These are phyloP conservation scores for Hydnomerulius pinastri DNA, from an alignment of 768 basidiomycete genomes.

Conservation along the genomic window DNA sequence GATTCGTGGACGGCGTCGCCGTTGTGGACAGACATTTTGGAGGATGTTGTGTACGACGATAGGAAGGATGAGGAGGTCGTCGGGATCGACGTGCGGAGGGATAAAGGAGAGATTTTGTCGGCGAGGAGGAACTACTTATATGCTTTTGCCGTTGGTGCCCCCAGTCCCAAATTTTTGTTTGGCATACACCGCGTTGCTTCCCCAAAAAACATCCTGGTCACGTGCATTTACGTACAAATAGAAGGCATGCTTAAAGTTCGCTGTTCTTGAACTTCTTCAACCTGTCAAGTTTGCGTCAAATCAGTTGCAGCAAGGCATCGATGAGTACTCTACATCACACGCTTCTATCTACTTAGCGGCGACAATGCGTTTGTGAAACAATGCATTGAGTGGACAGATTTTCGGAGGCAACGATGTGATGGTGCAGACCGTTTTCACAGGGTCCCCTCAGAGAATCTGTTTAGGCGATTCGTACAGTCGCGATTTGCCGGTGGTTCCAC, in stretches of 20 bases:
- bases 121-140: conserved; percentile 5
- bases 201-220: conserved; percentile 32
- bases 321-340: not conserved
- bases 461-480: conserved; percentile 1
- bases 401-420: not conserved
- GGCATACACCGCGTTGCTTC: conserved; percentile 19
- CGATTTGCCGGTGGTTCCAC: too few relatives aligned
- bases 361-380: not conserved
- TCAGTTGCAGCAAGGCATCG: too few relatives aligned
- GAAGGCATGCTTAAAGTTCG: conserved; percentile 3
- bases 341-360: not conserved
- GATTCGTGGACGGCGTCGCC: conserved; percentile 31
- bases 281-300: conserved; percentile 1
- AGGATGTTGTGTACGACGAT: conserved; percentile 5
- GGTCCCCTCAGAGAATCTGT: not conserved
- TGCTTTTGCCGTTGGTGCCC: conserved; percentile 15
- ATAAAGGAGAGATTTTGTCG: conserved; percentile 6
- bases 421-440: not conserved
- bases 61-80: not conserved
- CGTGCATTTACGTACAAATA: conserved; percentile 28
- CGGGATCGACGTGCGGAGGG: conserved; percentile 4
- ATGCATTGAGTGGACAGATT: not conserved
- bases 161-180: conserved; percentile 36
- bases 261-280: not conserved
- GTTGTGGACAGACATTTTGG: conserved; percentile 36